A percentile compares a stretch with the other conserved stretches of the same genome.
phyloP scores from a whole-genome alignment of 495 filamentous ascomycete species.

The Penicillium tannophilum region DNA sequence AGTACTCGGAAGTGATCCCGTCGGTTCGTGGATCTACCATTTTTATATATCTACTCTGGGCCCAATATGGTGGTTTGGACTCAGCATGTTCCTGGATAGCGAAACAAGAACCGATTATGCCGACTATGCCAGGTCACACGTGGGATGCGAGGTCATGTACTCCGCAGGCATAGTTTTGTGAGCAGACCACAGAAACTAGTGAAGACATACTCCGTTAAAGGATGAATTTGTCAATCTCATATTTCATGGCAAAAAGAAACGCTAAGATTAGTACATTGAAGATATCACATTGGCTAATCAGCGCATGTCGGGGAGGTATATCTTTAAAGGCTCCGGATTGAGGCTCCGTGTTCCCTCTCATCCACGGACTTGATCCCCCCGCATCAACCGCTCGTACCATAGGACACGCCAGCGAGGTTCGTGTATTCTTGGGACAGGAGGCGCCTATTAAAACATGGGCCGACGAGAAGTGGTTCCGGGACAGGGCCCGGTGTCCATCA shows the following conservation, averaged over 20 bases:
- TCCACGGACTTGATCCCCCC: conserved; percentile 9
- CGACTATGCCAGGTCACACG: too few species aligned
- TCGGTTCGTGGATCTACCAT: neutral
- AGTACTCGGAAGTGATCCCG: too few species aligned
- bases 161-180: neutral
- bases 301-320: neutral
- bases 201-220: too few species aligned
- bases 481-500: conserved; percentile 1
- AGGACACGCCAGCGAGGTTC: conserved; percentile 4
- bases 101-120: too few species aligned
- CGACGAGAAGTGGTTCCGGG: conserved; percentile 8
- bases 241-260: too few species aligned
- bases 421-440: conserved; percentile 13
- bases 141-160: too few species aligned
- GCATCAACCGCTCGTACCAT: conserved; percentile 8
- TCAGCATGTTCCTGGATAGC: too few species aligned
- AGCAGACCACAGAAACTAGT: neutral
- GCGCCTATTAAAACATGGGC: conserved; percentile 15
- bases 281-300: neutral
- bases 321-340: neutral
- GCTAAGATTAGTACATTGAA: neutral
- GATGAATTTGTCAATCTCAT: too few species aligned
- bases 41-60: too few species aligned
- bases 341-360: neutral
- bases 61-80: too few species aligned